phyloP scores from a whole-genome alignment of 2,329 filamentous ascomycete species.

The Aspergillus sp. region DNA sequence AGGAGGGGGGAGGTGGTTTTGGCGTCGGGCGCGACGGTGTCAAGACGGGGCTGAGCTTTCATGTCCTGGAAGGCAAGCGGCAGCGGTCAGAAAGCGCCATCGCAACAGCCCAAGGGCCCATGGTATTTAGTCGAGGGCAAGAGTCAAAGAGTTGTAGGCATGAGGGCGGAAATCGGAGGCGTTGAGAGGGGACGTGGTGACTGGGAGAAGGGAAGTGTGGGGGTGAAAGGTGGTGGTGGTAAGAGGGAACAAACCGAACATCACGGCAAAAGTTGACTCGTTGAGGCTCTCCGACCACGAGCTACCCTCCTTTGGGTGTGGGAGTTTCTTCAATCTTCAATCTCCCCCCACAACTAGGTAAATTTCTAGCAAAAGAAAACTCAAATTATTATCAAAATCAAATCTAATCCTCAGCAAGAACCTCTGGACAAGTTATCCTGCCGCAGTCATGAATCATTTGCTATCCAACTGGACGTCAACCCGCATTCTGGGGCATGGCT shows the following conservation, averaged over 20 bases:
- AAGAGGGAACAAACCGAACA: not conserved
- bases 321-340: too few species aligned
- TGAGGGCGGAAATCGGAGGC: not conserved
- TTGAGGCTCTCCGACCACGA: slow-evolving; percentile 15
- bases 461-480: not conserved
- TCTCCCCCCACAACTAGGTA: too few species aligned
- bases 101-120: slow-evolving; percentile 16
- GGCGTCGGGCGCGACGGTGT: slow-evolving; percentile 23
- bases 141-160: not conserved
- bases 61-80: slow-evolving; percentile 22
- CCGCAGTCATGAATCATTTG: not conserved
- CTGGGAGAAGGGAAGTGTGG: slow-evolving; percentile 1
- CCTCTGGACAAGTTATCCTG: not conserved
- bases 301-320: too few species aligned
- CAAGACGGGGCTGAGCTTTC: slow-evolving; percentile 16
- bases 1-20: slow-evolving; percentile 2
- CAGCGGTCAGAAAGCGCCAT: slow-evolving; percentile 24
- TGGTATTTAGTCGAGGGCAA: slow-evolving; percentile 3
- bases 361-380: too few species aligned
- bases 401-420: too few species aligned
- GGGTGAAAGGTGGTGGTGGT: too few species aligned
- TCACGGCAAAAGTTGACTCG: not conserved
- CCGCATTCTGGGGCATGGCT: not conserved
- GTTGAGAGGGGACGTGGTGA: not conserved
- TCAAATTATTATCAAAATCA: too few species aligned